Evolutionary conservation across 2,329 filamentous ascomycete species (phyloP).

Genomic region (Fusarium denticulatum): DNA sequence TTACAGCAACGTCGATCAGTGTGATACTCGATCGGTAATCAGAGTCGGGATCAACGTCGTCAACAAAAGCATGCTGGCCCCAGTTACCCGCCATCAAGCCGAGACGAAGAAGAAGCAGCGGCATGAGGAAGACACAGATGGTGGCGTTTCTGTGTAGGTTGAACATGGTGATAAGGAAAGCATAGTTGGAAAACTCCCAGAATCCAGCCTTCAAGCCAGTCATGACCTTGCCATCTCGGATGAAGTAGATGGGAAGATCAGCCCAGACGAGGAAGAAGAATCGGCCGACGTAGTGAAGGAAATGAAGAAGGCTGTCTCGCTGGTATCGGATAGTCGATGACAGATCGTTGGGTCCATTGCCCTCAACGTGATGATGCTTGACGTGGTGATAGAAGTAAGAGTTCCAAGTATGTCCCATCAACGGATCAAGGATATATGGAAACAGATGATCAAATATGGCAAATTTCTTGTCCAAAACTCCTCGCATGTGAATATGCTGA

Average conservation of each 20-base stretch:
- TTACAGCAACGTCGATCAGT: constrained; percentile 79
- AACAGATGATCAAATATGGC: constrained; percentile 70
- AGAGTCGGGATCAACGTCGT: constrained; percentile 77
- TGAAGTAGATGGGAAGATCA: constrained; percentile 79
- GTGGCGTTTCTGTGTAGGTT: constrained; percentile 65
- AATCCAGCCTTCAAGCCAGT: constrained; percentile 65
- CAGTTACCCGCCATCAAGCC: constrained; percentile 86
- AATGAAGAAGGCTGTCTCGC: constrained; percentile 72
- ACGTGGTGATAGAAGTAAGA: constrained; percentile 87
- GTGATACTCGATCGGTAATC: constrained; percentile 84
- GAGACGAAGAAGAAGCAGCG: constrained; percentile 71
- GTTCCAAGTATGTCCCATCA: constrained; percentile 88
- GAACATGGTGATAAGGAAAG: constrained; percentile 59
- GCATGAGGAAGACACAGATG: constrained; percentile 72
- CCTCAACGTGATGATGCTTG: constrained; percentile 86
- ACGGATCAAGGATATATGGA: constrained; percentile 77
- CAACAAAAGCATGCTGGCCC: constrained; percentile 85
- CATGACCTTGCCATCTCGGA: constrained; percentile 66
- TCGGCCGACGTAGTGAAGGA: constrained; percentile 76
- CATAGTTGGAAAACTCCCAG: constrained; percentile 72
- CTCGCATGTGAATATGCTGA: constrained; percentile 83
- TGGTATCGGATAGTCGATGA: constrained; percentile 82
- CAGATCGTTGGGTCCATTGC: constrained; percentile 79
- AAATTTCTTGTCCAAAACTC: constrained; percentile 68
- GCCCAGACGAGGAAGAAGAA: constrained; percentile 80